Base-by-base conservation (phyloP, 164 flowering plant genomes). In the Stephania cephalantha region DNA sequence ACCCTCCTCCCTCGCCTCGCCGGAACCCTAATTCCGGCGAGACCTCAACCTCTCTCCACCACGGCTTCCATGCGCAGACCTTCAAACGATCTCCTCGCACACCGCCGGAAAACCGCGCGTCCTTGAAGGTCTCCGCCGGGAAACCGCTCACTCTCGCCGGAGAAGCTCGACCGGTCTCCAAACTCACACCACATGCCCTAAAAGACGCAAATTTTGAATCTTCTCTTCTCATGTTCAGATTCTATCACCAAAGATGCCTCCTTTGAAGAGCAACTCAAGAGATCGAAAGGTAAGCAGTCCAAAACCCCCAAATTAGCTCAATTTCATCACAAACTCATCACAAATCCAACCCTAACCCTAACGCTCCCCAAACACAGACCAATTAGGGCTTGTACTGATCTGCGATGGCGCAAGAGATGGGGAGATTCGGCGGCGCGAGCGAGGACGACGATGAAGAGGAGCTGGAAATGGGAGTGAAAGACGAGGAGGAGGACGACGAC, bases 391-490 rank as follows among this genome's bases (percentile, higher is more conserved):
- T 29, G 70, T 63, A 64, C 12, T 20, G 29, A 5, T 11, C 17
- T 35, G 42, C 42, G 46, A 89, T 86, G 90, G 85, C 85, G 9
- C 80, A 85, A 5, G 91, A 85, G 82, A 80, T 89, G 84, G 92
- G 86, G 73, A 90, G 83, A 64, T 76, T 89, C 53, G 68, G 81
- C 10, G 92, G 88, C 73, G 82, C 84, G 6, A 85, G 88, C 75
- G 99, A 91, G 79, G 97, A 92, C 29, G 97, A 93, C 44, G 94
- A 92, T 17, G 97, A 92, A 1, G 95, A 88, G 48, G 97, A 86
- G 58, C 82, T 88, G 84, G 97, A 87, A 11, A 82, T 87, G 93
- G 94, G 82, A 66, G 87, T 88, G 75, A 88, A 89, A 75, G 98
- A 90, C 70, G 97, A 94, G 72, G 97, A 85, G 48, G 92, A 86